Base-by-base conservation (phyloP, 768 basidiomycete genomes). In the Amanita rubescens region DNA sequence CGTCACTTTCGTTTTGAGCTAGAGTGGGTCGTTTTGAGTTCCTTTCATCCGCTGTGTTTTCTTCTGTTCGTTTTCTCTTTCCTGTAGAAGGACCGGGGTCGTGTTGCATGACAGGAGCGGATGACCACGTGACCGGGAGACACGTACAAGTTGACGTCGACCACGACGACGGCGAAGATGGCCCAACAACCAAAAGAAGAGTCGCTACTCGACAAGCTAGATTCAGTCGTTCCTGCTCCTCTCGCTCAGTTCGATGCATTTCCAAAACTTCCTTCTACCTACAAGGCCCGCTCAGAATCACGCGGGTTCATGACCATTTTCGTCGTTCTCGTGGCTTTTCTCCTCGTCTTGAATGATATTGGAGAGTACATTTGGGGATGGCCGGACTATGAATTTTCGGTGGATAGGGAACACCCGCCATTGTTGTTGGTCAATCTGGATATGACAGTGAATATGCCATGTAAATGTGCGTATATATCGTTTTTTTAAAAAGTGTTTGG, bases 341-440 rank as follows among this genome's bases (percentile, higher is more conserved):
- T 93, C 22, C 78, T 95, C 17, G 78, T 94, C 53, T 75, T 92
- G 56, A 94, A 95, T 60, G 94, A 98, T 62, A 69, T 94, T 39
- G 84, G 84, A 46, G 94, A 97, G 65, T 98, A 81, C 63, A 70
- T 98, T 32, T 98, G 90, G 80, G 95, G 95, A 41, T 94, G 93
- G 81, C 87, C 63, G n/a, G n/a, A n/a, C n/a, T 85, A 85, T 60
- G 84, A 87, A 63, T 99, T 97, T 68, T 85, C 82, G 58, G 85
- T 99, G 49, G 94, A 97, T 64, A 68, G 68, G 30, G 76, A 79
- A 52, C 69, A 75, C 33, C 68, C 69, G 10, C 81, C 77, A 56
- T 82, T 74, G 49, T 73, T 99, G 75, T 81, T 83, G 59, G 75
- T 99, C 59, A 97, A 99, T 67, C 78, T 98, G 51, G 95, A 99